Evolutionary conservation across 495 filamentous ascomycete species (phyloP).

Genomic region (Neurospora sp.): DNA sequence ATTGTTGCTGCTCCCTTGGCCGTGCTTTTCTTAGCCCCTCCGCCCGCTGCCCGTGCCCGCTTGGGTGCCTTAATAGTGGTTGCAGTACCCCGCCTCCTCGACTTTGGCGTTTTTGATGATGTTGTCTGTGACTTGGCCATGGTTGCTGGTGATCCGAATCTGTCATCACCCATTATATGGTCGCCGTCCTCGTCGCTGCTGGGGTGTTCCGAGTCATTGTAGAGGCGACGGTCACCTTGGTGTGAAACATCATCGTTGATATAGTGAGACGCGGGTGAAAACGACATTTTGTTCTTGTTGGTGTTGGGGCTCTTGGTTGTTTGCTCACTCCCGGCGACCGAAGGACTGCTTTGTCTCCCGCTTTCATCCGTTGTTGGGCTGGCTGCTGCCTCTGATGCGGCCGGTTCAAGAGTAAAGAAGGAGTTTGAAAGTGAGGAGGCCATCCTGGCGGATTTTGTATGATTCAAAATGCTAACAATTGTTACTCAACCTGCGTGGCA

Average conservation of each 20-base stretch:
- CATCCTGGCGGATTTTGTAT: slow-evolving; percentile 2
- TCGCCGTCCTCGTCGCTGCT: slow-evolving; percentile 4
- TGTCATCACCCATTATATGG: slow-evolving; percentile 1
- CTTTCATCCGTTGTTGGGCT: not conserved
- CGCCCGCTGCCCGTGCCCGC: slow-evolving; percentile 12
- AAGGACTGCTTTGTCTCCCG: not conserved
- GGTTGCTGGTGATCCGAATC: not conserved
- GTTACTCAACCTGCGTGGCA: not conserved
- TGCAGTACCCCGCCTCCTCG: slow-evolving; percentile 35
- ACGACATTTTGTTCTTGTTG: not conserved
- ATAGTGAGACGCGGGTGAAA: not conserved
- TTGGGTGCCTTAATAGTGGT: slow-evolving; percentile 27
- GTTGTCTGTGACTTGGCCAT: not conserved
- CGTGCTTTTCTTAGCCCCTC: slow-evolving; percentile 2
- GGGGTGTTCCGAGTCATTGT: not conserved
- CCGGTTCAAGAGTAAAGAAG: slow-evolving; percentile 15
- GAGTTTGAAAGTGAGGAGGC: slow-evolving; percentile 19
- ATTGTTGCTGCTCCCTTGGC: not conserved
- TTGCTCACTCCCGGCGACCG: not conserved
- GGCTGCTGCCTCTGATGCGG: not conserved
- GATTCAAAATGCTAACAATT: not conserved
- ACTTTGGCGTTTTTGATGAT: not conserved
- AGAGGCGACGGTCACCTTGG: not conserved
- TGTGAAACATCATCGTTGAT: not conserved
- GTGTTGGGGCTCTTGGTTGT: not conserved